These are phyloP conservation scores for Herpetospermum pedunculosum DNA, from an alignment of 306 rosid genomes.

Conservation along the genomic window DNA sequence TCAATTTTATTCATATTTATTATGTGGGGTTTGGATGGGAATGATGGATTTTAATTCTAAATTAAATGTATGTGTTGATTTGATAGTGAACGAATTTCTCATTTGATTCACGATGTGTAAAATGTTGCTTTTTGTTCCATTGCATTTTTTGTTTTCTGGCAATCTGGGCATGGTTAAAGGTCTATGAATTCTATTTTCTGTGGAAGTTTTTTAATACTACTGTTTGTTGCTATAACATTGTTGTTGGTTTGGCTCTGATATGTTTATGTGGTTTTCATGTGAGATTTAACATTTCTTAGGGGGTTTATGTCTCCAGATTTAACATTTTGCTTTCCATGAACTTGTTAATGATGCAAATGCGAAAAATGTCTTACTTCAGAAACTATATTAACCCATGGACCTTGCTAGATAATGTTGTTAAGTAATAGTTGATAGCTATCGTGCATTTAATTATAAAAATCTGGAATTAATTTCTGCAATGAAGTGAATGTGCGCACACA, in stretches of 20 bases:
- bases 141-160: not conserved
- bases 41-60: not conserved
- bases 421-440: too few species aligned
- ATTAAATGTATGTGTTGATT: too few species aligned
- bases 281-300: not conserved
- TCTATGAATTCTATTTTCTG: not conserved
- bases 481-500: not conserved
- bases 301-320: not conserved
- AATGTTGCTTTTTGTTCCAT: not conserved
- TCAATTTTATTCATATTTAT: not conserved
- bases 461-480: not conserved
- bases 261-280: conserved; percentile 1
- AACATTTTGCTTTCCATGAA: too few species aligned
- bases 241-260: not conserved
- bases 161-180: not conserved
- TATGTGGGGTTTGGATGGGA: not conserved
- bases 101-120: not conserved
- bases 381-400: not conserved
- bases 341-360: too few species aligned
- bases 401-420: too few species aligned
- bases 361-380: not conserved
- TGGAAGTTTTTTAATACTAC: not conserved
- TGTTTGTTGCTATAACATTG: not conserved
- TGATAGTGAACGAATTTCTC: not conserved
- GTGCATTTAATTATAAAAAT: not conserved